Evolutionary conservation across 2,329 filamentous ascomycete species (phyloP), one percentile per base, ranked within the genome.

Genomic region (Fusarium anguioides): DNA sequence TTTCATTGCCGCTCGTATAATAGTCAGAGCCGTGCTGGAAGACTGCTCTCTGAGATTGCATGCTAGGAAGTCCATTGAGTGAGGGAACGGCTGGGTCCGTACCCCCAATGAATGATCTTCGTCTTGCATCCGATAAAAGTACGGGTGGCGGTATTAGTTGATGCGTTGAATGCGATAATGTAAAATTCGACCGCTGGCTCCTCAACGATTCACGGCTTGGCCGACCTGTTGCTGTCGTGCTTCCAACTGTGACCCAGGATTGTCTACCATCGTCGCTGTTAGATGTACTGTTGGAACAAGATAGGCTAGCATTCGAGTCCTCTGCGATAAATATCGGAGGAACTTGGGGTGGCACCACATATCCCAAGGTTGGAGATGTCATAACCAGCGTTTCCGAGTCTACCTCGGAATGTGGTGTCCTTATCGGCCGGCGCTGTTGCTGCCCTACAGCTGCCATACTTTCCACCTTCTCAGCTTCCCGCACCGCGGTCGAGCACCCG

Each of bases 181-280:
- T 75, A 18, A 66, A 70, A 26, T 71, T 70, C 17, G 75, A 77
- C 11, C 56, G 60, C 6, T 69, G 66, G 26, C 74, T 75, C 11
- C 62, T 57, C 11, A 64, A 50, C 1, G 77, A 75, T 18, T 49
- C 65, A 17, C 74, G 58, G 37, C 75, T 77, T 36, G 61, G 66
- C 8, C 64, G 68, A 20, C 62, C 69, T 15, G 69, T 69, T 21
- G 68, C 63, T 20, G 63, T 69, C 15, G 45, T 68, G 8, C 65
- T 66, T 18, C 71, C 78, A 18, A 79, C 72, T 2, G 78, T 80
- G 8, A 78, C 61, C 78, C 78, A 80, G 3, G 78, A 79, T 35
- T 70, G 69, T 39, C 76, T 68, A 15, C 69, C 71, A 10, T 73
- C 75, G 4, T 73, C 72, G 20, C 68, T 71, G 18, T 45, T 55